Conservation (phyloP, 1,284 basidiomycete genomes). For the Ceratobasidium sp. region DNA sequence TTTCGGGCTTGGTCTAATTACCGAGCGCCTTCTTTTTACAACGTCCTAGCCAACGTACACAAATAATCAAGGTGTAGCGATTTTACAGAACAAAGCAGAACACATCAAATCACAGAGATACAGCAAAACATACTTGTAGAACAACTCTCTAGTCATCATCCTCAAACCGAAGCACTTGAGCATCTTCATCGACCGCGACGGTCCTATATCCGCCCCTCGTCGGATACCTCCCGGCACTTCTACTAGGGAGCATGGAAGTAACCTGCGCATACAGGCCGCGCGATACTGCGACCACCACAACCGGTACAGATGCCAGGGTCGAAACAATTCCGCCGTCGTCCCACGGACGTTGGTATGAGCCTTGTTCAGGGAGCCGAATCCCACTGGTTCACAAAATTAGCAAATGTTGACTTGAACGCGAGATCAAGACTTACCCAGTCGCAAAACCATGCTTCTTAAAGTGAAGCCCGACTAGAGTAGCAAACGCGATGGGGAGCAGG, state of each 20-base stretch:
- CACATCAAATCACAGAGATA: neutral
- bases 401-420: slow-evolving; percentile 35
- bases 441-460: slow-evolving; percentile 73
- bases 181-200: slow-evolving; percentile 89
- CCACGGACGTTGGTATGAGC: slow-evolving; percentile 62
- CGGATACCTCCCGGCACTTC: slow-evolving; percentile 59
- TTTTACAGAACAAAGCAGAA: neutral
- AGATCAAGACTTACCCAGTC: slow-evolving; percentile 36
- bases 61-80: too few species aligned
- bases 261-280: slow-evolving; percentile 62
- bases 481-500: slow-evolving; percentile 79
- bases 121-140: slow-evolving; percentile 10
- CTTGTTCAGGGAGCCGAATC: slow-evolving; percentile 77
- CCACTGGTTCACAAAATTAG: slow-evolving; percentile 62
- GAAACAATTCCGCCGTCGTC: slow-evolving; percentile 68
- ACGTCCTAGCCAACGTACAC: too few species aligned
- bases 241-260: slow-evolving; percentile 57
- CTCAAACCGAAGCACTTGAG: slow-evolving; percentile 83
- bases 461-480: slow-evolving; percentile 80
- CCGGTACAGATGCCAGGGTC: slow-evolving; percentile 83
- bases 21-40: too few species aligned
- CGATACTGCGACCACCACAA: slow-evolving; percentile 82
- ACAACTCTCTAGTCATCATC: slow-evolving; percentile 64
- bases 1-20: too few species aligned
- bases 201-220: slow-evolving; percentile 80